Evolutionary conservation across 1,284 basidiomycete species (phyloP).

Genomic region (Rhodotorula sp.): DNA sequence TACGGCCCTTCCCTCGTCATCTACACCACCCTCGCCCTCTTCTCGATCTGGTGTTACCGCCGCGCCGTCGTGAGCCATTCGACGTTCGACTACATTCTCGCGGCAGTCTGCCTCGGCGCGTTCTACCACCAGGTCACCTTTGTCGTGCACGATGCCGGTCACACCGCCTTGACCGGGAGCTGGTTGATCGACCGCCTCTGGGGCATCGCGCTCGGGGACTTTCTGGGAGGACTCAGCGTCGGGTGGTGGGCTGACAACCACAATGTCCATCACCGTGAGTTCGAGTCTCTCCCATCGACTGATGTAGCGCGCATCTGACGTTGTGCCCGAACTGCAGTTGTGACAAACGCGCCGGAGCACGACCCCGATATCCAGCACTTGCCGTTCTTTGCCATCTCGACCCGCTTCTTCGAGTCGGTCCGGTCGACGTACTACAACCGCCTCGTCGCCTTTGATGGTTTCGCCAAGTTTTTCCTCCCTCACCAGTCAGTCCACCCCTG

Average conservation of each 20-base stretch:
- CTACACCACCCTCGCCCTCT: slow-evolving; percentile 64
- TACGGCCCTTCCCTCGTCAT: slow-evolving; percentile 84
- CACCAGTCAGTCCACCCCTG: slow-evolving; percentile 56
- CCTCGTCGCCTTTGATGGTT: slow-evolving; percentile 73
- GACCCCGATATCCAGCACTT: slow-evolving; percentile 93
- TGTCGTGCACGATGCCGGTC: slow-evolving; percentile 89
- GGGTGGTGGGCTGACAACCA: slow-evolving; percentile 99
- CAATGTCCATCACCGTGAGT: slow-evolving; percentile 81
- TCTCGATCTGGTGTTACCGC: slow-evolving; percentile 65
- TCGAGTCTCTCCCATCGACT: neutral
- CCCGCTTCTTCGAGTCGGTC: slow-evolving; percentile 75
- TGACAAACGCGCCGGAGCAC: slow-evolving; percentile 96
- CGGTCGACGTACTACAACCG: slow-evolving; percentile 96
- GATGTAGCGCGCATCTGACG: slow-evolving; percentile 50
- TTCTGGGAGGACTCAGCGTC: slow-evolving; percentile 85
- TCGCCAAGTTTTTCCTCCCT: slow-evolving; percentile 66
- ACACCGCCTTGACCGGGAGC: slow-evolving; percentile 86
- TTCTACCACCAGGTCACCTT: slow-evolving; percentile 96
- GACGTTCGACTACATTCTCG: slow-evolving; percentile 57
- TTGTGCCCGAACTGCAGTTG: slow-evolving; percentile 58
- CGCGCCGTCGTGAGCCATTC: slow-evolving; percentile 36
- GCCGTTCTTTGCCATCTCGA: slow-evolving; percentile 92
- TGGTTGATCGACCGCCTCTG: slow-evolving; percentile 79
- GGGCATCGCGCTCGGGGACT: slow-evolving; percentile 77
- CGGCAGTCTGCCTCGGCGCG: slow-evolving; percentile 76